These are phyloP conservation scores for Scutellaria barbata DNA, from an alignment of 257 asterid genomes.

Conservation along the genomic window DNA sequence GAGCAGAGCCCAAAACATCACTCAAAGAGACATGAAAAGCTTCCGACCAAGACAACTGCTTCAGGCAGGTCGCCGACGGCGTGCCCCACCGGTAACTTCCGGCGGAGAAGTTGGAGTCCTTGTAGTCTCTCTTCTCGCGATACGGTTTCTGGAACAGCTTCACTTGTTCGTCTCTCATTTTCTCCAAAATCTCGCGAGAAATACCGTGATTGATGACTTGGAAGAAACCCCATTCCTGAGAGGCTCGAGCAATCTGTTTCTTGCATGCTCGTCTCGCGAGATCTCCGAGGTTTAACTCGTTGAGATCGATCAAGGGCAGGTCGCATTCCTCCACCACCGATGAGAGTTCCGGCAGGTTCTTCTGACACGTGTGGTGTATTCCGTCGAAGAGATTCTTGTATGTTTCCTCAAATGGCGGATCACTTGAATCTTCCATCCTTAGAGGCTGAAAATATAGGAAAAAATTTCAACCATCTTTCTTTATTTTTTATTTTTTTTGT, in stretches of 20 bases:
- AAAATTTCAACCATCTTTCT: conserved; percentile 3
- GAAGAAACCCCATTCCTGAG: conserved; percentile 92
- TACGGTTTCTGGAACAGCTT: conserved; percentile 71
- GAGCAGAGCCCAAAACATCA: conserved; percentile 53
- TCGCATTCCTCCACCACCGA: conserved; percentile 61
- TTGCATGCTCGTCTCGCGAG: conserved; percentile 55
- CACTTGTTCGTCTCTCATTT: conserved; percentile 74
- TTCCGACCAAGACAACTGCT: conserved; percentile 88
- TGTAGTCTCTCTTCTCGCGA: conserved; percentile 49
- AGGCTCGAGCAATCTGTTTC: conserved; percentile 66
- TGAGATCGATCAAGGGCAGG: conserved; percentile 81
- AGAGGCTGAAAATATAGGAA: conserved; percentile 37
- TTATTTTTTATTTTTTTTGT: neutral
- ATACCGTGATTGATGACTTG: conserved; percentile 90
- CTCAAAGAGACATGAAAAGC: conserved; percentile 84
- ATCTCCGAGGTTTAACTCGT: conserved; percentile 51
- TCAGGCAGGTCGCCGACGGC: conserved; percentile 71
- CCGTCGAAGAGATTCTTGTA: conserved; percentile 59
- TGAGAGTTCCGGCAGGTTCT: conserved; percentile 29
- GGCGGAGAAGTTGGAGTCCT: conserved; percentile 56
- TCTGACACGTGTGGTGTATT: neutral
- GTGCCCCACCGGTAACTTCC: conserved; percentile 96
- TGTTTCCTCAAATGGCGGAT: conserved; percentile 74
- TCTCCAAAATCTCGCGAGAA: conserved; percentile 57
- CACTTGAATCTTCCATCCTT: conserved; percentile 72